Conservation (phyloP, 768 basidiomycete genomes). For the Xerocomus potaroensis region DNA sequence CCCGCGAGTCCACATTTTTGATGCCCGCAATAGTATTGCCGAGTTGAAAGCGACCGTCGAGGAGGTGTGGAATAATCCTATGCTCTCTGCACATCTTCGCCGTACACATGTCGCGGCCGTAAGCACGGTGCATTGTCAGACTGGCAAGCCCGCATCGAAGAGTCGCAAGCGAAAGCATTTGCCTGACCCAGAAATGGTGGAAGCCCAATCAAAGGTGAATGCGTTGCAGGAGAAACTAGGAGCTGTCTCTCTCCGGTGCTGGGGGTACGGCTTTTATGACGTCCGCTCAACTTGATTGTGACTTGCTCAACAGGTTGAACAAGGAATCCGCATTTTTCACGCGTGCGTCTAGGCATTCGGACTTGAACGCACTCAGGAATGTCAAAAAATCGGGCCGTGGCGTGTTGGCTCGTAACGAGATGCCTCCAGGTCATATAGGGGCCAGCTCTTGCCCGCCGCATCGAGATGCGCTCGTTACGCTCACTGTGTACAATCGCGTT, state of each 20-base stretch:
- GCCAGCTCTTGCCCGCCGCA: neutral
- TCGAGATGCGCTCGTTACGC: slow-evolving; percentile 47
- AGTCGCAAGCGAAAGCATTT: slow-evolving; percentile 36
- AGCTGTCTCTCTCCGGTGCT: slow-evolving; percentile 48
- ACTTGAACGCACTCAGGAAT: slow-evolving; percentile 52
- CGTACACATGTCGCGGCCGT: slow-evolving; percentile 50
- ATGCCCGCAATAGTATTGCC: slow-evolving; percentile 41
- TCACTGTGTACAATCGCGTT: slow-evolving; percentile 58
- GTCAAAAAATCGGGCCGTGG: slow-evolving; percentile 33
- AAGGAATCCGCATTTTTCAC: slow-evolving; percentile 57
- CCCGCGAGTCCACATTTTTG: neutral
- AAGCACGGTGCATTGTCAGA: slow-evolving; percentile 31
- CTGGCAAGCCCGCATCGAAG: slow-evolving; percentile 26
- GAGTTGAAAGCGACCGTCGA: slow-evolving; percentile 45
- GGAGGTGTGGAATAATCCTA: slow-evolving; percentile 51
- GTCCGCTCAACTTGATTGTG: neutral
- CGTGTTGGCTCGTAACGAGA: slow-evolving; percentile 14
- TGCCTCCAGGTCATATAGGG: neutral
- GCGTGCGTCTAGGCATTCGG: slow-evolving; percentile 59
- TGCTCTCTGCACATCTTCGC: slow-evolving; percentile 51
- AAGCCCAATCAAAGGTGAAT: slow-evolving; percentile 44
- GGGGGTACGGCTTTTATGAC: slow-evolving; percentile 45
- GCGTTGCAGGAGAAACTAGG: slow-evolving; percentile 51
- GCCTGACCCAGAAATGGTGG: slow-evolving; percentile 11
- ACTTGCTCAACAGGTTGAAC: slow-evolving; percentile 38